Conservation (phyloP, 306 rosid genomes). For the Oemleria cerasiformis region DNA sequence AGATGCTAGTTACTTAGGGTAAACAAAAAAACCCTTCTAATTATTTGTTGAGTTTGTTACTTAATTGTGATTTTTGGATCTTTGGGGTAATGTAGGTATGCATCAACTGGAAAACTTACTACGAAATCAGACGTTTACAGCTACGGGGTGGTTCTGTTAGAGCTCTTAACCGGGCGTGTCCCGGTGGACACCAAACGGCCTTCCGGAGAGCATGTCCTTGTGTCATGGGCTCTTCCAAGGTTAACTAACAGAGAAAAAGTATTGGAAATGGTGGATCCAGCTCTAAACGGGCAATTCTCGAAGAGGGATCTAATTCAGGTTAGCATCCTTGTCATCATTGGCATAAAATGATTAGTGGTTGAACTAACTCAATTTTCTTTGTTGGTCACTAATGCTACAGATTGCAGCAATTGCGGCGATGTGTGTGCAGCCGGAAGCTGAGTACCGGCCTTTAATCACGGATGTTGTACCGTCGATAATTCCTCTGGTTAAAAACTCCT, state of each 20-base stretch:
- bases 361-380: slow-evolving; percentile 18
- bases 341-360: not conserved
- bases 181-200: slow-evolving; percentile 81
- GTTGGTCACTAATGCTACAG: slow-evolving; percentile 28
- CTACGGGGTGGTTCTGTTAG: slow-evolving; percentile 92
- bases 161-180: slow-evolving; percentile 86
- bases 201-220: slow-evolving; percentile 88
- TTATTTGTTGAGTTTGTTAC: no score
- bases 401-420: slow-evolving; percentile 95
- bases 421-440: slow-evolving; percentile 99
- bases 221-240: slow-evolving; percentile 96
- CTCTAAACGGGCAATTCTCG: slow-evolving; percentile 69
- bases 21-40: not conserved
- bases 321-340: not conserved
- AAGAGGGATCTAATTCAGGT: slow-evolving; percentile 95
- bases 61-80: not conserved
- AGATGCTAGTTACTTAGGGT: not conserved
- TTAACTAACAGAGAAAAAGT: slow-evolving; percentile 80
- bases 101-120: slow-evolving; percentile 81
- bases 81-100: slow-evolving; percentile 56
- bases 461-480: slow-evolving; percentile 89
- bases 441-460: slow-evolving; percentile 86
- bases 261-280: slow-evolving; percentile 87
- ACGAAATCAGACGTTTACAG: slow-evolving; percentile 93
- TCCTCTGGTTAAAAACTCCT: slow-evolving; percentile 62